Base-by-base conservation (phyloP, 1,284 basidiomycete genomes). In the Athelia psychrophila region DNA sequence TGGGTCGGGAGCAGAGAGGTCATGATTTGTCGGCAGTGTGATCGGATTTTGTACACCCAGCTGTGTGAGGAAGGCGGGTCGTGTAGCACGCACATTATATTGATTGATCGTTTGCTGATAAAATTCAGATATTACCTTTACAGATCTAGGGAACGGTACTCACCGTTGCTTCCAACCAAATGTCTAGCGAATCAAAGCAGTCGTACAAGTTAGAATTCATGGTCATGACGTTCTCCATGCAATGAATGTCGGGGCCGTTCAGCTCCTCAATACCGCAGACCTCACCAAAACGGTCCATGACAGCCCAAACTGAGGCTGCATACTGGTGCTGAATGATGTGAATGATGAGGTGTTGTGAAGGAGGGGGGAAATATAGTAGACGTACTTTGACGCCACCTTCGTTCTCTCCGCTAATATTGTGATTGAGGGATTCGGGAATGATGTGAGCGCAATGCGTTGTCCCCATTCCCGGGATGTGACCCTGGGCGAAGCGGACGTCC, bases 1-100 rank as follows among this genome's bases (percentile, higher is more conserved):
- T 30, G 48, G 40, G 18, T 45, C 50, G 15, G 59, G 59, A 9
- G 58, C 38, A 18, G 57, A 57, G 16, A 46, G 6, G 24, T 27
- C n/a, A n/a, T 22, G n/a, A 16, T 42, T 42, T 16, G 38, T 42
- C 20, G 38, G 38, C 8, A 42, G 20, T n/a, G 38, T 42, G 20
- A 42, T 42, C 8, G 38, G 38, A 42, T 42, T 42, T n/a, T 42
- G 38, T 9, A 42, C 20, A n/a, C 38, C 38, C 38, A 8, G n/a
- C n/a, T n/a, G n/a, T n/a, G n/a, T 42, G 6, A 22, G 16, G 20
- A 18, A 8, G 16, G 8, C 38, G 38, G 38, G n/a, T 18, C n/a
- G 5, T 42, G 9, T 42, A 9, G 8, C n/a, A 6, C 38, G 38
- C 38, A 42, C 38, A n/a, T 42, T 42, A 22, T 42, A 42, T 42